Conservation (phyloP, 169 alveolate genomes). For the Plasmodium chabaudi region DNA sequence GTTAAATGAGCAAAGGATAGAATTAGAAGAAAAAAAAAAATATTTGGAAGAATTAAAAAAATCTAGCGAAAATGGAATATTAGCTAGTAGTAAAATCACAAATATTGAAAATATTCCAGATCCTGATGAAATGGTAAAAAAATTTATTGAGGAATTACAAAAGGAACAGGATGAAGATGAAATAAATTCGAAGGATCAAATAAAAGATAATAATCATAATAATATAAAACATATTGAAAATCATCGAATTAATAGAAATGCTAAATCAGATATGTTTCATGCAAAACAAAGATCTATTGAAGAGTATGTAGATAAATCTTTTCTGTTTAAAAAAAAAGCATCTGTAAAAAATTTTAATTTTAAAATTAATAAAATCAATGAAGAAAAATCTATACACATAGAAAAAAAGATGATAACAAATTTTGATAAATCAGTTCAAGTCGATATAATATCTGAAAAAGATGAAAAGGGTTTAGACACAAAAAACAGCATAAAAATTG, state of each 20-base stretch:
- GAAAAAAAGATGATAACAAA: conserved; percentile 7
- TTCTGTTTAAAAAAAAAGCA: conserved; percentile 33
- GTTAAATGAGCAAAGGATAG: conserved; percentile 50
- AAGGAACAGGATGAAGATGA: conserved; percentile 8
- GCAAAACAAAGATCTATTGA: conserved; percentile 29
- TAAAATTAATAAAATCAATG: conserved; percentile 15
- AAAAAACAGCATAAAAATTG: neutral
- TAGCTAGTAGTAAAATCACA: neutral
- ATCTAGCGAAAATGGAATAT: neutral
- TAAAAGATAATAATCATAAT: neutral
- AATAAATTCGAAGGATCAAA: conserved; percentile 1
- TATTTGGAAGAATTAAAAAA: conserved; percentile 55
- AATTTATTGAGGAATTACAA: conserved; percentile 42
- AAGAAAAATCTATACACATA: conserved; percentile 33
- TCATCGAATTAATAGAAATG: neutral
- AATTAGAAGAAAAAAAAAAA: conserved; percentile 59
- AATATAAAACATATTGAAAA: neutral
- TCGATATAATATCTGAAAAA: conserved; percentile 4
- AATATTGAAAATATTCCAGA: conserved; percentile 38
- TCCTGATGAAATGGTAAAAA: conserved; percentile 54
- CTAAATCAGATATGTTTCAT: neutral
- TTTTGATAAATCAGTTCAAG: conserved; percentile 73
- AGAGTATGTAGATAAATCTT: conserved; percentile 23
- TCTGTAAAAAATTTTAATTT: conserved; percentile 58
- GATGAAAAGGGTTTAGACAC: neutral